Evolutionary conservation across 2,329 filamentous ascomycete species (phyloP), one percentile per base, ranked within the genome.

Genomic region (Lachnellula arida): DNA sequence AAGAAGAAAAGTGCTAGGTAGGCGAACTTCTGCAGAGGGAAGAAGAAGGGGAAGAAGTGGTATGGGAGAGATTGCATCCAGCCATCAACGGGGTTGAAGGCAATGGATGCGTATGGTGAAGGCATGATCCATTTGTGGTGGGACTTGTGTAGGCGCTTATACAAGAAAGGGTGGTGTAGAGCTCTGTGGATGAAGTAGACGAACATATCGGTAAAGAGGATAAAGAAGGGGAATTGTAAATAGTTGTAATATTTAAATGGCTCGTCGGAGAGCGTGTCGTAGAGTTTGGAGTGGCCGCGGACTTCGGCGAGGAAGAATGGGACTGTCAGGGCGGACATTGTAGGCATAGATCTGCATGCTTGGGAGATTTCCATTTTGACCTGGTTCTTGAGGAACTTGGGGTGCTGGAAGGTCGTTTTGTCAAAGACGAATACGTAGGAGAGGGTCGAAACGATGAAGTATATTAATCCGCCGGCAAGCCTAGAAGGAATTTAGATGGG

Each of bases 121-220:
- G 93, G 93, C 90, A 97, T 95, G 75, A 97, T 97, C 93, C 93
- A 97, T 78, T 96, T 97, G 85, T 97, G 93, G 75, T 97, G 93
- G 63, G 91, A 87, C 83, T 97, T 97, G 82, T 97, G 93, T 49
- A 97, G 80, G 63, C 79, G 78, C 78, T 92, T 95, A 82, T 97
- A 97, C 65, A 94, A 71, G 47, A 74, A 69, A 15, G 89, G 89
- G 73, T 91, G 86, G 75, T 96, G 91, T 59, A 95, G 81, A 55
- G 83, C 87, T 55, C 91, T 87, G 77, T 96, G 91, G 67, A 95
- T 93, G 81, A 88, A 90, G 80, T 96, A 96, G 76, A 96, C 92
- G 75, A 81, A 85, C 72, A 87, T 87, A 75, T 96, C 91, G 75
- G 91, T 96, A 72, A 96, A 96, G 69, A 86, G 71, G 69, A 96